Evolutionary conservation across 768 basidiomycete species (phyloP).

Genomic region (Collybia sordida): DNA sequence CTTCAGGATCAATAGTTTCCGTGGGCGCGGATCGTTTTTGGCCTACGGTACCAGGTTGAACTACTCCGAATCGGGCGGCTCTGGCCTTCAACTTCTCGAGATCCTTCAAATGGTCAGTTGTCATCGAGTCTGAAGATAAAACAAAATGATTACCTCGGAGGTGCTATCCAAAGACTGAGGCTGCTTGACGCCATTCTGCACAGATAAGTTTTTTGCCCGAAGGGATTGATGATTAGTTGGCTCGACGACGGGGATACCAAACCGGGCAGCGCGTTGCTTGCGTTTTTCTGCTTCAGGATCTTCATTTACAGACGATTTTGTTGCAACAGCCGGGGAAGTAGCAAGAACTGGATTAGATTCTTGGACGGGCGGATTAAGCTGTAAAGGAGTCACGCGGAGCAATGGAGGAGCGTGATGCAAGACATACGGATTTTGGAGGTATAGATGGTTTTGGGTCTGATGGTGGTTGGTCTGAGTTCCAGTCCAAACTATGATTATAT

Average conservation of each 20-base stretch:
- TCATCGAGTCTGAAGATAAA: not conserved
- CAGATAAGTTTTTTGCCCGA: conserved; percentile 5
- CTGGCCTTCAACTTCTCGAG: conserved; percentile 50
- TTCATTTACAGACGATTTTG: conserved; percentile 10
- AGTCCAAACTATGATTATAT: conserved; percentile 34
- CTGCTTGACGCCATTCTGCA: conserved; percentile 7
- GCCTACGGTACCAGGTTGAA: conserved; percentile 9
- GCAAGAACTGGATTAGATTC: conserved; percentile 13
- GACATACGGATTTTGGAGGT: conserved; percentile 1
- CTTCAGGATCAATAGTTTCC: conserved; percentile 54
- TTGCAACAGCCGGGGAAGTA: not conserved
- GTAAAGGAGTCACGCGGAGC: not conserved
- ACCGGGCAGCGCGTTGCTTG: conserved; percentile 64
- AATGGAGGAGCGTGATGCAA: not conserved
- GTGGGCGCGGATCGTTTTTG: conserved; percentile 34
- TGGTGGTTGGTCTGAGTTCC: conserved; percentile 33
- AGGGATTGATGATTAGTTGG: conserved; percentile 24
- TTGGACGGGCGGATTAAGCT: not conserved
- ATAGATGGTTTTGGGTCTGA: conserved; percentile 11
- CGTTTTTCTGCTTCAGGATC: conserved; percentile 59
- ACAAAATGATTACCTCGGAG: conserved; percentile 13
- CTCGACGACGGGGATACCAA: conserved; percentile 61
- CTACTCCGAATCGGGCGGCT: conserved; percentile 54
- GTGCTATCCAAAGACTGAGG: conserved; percentile 18
- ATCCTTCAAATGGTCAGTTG: conserved; percentile 32